Evolutionary conservation across 2,329 filamentous ascomycete genomes (phyloP).

Genomic region (Clarireedia homoeocarpa): DNA sequence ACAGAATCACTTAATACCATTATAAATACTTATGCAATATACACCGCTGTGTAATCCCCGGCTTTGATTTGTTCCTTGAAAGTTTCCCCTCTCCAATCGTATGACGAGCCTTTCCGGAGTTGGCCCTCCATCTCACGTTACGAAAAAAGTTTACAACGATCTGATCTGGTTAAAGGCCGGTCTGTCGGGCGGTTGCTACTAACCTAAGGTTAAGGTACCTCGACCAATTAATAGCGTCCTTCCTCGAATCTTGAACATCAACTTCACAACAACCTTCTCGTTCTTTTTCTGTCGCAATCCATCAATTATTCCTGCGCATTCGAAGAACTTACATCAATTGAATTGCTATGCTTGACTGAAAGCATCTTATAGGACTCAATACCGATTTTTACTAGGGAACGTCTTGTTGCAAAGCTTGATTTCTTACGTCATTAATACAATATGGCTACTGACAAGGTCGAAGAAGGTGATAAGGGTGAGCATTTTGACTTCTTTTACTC

Average conservation of each 20-base stretch:
- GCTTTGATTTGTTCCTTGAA: too few species aligned
- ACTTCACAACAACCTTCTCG: conserved; percentile 6
- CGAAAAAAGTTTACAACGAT: too few species aligned
- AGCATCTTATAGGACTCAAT: not conserved
- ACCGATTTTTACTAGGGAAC: not conserved
- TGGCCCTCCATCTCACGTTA: too few species aligned
- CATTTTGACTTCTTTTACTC: conserved; percentile 4
- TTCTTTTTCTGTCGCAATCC: conserved; percentile 20
- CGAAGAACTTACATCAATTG: conserved; percentile 4
- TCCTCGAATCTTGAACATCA: conserved; percentile 17
- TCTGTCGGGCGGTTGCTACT: not conserved
- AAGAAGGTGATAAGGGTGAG: conserved; percentile 44
- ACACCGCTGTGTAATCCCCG: too few species aligned
- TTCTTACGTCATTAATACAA: conserved; percentile 8
- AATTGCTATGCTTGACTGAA: conserved; percentile 12
- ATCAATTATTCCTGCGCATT: conserved; percentile 16
- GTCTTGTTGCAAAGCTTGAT: not conserved
- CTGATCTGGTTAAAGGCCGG: not conserved
- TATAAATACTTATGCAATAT: too few species aligned
- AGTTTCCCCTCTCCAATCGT: too few species aligned
- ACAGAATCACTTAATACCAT: too few species aligned
- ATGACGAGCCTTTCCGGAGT: too few species aligned
- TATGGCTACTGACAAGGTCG: conserved; percentile 39
- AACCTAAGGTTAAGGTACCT: not conserved
- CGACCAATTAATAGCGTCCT: not conserved